Percentiles rank a stretch among this genome's conserved stretches.
These are phyloP conservation scores for Polyporus tsugae DNA, from an alignment of 1,284 basidiomycete genomes.

Conservation along the genomic window DNA sequence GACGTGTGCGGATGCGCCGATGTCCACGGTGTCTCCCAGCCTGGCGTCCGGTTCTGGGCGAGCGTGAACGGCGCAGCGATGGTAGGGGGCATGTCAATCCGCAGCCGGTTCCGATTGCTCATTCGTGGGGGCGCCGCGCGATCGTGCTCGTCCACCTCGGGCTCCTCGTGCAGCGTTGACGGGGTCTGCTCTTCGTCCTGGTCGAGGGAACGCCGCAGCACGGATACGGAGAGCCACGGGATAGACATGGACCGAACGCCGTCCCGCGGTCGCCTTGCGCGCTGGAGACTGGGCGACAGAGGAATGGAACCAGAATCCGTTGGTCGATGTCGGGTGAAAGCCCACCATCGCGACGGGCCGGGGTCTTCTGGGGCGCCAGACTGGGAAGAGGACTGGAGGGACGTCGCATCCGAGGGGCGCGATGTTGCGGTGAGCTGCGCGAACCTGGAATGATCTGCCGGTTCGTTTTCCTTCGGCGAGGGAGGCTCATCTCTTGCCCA, in stretches of 20 bases:
- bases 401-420: constrained; percentile 57
- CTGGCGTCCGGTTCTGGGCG: constrained; percentile 63
- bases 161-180: constrained; percentile 26
- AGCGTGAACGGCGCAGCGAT: constrained; percentile 55
- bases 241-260: constrained; percentile 39
- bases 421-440: constrained; percentile 45
- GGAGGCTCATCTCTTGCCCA: constrained; percentile 86
- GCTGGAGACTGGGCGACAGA: constrained; percentile 29
- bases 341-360: constrained; percentile 70
- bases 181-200: constrained; percentile 27
- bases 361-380: constrained; percentile 43
- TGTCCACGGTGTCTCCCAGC: constrained; percentile 76
- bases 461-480: constrained; percentile 64
- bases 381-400: constrained; percentile 54
- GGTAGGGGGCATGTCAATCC: constrained; percentile 51
- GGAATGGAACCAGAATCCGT: constrained; percentile 33
- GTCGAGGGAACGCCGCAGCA: constrained; percentile 43
- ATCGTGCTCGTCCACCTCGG: constrained; percentile 24
- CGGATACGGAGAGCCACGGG: constrained; percentile 40
- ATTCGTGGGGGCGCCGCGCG: constrained; percentile 27
- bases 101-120: constrained; percentile 39
- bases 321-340: constrained; percentile 53
- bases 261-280: constrained; percentile 30
- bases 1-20: constrained; percentile 46
- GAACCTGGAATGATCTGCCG: constrained; percentile 15